A percentile compares a stretch with the other conserved stretches of the same genome.
These are phyloP conservation scores for Mediolabrus comicus DNA, from an alignment of 108 stramenopile species.

Conservation along the genomic window DNA sequence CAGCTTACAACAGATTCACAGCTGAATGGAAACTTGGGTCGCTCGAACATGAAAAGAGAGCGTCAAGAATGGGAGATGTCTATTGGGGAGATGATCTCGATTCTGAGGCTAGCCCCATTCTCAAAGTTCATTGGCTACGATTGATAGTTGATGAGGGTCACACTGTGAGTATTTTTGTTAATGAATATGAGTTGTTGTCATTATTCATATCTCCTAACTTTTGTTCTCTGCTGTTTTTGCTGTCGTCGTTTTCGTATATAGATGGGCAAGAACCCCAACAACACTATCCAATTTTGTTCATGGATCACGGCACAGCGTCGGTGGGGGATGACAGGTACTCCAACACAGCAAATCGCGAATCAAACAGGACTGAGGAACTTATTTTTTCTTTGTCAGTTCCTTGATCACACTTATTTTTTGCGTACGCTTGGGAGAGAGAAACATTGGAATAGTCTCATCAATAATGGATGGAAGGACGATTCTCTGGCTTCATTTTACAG, in stretches of 20 bases:
- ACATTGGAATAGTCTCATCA: constrained; percentile 58
- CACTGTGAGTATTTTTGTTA: constrained; percentile 8
- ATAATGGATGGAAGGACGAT: constrained; percentile 55
- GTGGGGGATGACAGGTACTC: constrained; percentile 89
- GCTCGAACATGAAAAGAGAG: constrained; percentile 65
- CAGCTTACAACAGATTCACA: constrained; percentile 66
- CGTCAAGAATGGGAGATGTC: constrained; percentile 20
- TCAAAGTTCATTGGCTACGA: constrained; percentile 74
- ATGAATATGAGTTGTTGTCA: not conserved
- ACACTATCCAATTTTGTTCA: constrained; percentile 71
- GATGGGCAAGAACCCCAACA: constrained; percentile 70
- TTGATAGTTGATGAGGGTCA: constrained; percentile 86
- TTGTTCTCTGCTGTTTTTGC: too few species aligned
- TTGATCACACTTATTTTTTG: constrained; percentile 74
- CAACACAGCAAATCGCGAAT: constrained; percentile 61
- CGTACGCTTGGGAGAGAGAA: constrained; percentile 50
- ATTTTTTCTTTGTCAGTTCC: constrained; percentile 57
- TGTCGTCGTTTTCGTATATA: too few species aligned
- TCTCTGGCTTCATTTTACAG: constrained; percentile 62
- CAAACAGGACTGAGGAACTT: constrained; percentile 57
- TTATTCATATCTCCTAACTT: not conserved
- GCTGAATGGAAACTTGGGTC: constrained; percentile 81
- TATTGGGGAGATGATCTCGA: constrained; percentile 22
- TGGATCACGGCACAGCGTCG: constrained; percentile 73
- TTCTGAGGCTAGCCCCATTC: constrained; percentile 57